phyloP scores from a whole-genome alignment of 2,329 filamentous ascomycete genomes.

The Coniosporium tulheliwenetii region DNA sequence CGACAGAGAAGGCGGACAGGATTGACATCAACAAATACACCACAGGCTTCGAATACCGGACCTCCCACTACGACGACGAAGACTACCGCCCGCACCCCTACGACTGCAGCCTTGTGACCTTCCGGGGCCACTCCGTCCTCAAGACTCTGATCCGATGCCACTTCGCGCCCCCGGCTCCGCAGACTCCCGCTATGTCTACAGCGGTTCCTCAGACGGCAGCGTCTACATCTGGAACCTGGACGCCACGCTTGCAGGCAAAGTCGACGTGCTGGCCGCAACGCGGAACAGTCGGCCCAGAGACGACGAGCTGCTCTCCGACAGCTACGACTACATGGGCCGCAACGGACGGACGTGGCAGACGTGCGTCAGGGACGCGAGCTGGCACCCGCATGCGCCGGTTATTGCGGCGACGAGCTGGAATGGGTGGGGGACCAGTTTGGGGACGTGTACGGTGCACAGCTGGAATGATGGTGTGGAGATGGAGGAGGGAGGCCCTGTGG shows the following conservation, averaged over 20 bases:
- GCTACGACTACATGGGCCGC: conserved; percentile 41
- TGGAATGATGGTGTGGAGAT: conserved; percentile 52
- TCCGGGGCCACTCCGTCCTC: conserved; percentile 76
- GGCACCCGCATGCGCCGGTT: conserved; percentile 75
- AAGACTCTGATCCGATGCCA: conserved; percentile 89
- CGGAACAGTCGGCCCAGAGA: conserved; percentile 41
- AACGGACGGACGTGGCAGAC: conserved; percentile 51
- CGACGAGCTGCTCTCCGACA: conserved; percentile 35
- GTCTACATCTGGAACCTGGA: conserved; percentile 92
- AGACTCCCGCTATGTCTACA: conserved; percentile 85
- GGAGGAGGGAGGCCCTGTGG: conserved; percentile 42
- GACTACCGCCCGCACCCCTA: conserved; percentile 59
- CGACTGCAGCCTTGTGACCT: conserved; percentile 88
- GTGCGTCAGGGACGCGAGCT: conserved; percentile 74
- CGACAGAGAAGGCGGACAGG: conserved; percentile 45
- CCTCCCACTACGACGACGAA: conserved; percentile 46
- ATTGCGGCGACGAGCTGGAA: conserved; percentile 80
- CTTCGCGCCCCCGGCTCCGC: conserved; percentile 78
- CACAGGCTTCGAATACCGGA: conserved; percentile 61
- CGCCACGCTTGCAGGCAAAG: conserved; percentile 60
- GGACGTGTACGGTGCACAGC: conserved; percentile 63
- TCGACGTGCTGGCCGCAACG: conserved; percentile 65
- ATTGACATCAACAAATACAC: conserved; percentile 41
- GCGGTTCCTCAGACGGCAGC: conserved; percentile 75
- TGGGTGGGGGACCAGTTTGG: conserved; percentile 54